Conservation (phyloP, 225 moss, liverwort and hornwort species). For the Marchantia paleacea region DNA sequence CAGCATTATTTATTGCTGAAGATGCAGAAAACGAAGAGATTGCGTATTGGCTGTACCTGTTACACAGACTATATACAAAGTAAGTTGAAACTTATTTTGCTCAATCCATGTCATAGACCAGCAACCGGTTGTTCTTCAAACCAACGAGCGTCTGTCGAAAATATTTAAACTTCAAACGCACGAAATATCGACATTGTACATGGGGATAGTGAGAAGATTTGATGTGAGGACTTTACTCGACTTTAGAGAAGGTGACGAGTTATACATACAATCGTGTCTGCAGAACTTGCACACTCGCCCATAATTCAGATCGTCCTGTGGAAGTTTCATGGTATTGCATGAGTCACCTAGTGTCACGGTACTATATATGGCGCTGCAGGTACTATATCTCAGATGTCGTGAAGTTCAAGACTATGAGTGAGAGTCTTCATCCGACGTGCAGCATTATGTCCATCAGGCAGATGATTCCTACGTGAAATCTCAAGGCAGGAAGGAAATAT, state of each 20-base stretch:
- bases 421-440: neutral
- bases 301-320: neutral
- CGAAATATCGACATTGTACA: neutral
- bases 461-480: neutral
- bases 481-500: neutral
- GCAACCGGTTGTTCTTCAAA: neutral
- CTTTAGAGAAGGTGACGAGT: neutral
- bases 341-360: neutral
- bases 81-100: neutral
- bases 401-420: neutral
- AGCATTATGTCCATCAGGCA: neutral
- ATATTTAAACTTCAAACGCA: neutral
- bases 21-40: neutral
- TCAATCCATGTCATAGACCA: neutral
- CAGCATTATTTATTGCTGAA: neutral
- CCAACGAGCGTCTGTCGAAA: neutral
- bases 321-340: neutral
- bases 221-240: neutral
- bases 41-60: neutral
- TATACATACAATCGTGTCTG: neutral
- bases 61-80: neutral
- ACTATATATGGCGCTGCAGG: neutral
- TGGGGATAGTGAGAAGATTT: neutral
- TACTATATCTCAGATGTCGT: neutral
- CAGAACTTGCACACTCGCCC: neutral